Evolutionary conservation across 2,329 filamentous ascomycete species (phyloP), one percentile per base, ranked within the genome.

Genomic region (Neonectria coccinea): DNA sequence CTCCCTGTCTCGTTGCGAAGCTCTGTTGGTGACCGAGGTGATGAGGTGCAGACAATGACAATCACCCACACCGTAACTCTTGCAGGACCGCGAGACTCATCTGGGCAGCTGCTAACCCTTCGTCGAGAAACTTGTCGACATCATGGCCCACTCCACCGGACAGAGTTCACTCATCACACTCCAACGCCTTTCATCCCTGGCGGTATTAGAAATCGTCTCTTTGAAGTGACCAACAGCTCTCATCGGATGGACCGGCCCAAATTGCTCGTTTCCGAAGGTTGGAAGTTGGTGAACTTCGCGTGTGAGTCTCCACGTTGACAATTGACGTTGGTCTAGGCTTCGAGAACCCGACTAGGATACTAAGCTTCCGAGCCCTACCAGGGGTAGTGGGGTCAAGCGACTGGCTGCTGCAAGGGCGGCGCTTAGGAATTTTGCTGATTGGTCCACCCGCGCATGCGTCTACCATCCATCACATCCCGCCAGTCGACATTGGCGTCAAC

Each of bases 391-490:
- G 68, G 68, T 70, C 62, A 59, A 67, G 67, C 67, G 72, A 70
- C 71, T 68, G 67, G 67, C 55, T 70, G 67, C 65, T 71, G 71
- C 68, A 73, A 71, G 68, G 65, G 69, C 72, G 72, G 74, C 74
- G 74, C 74, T 75, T 76, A 76, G 56, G 65, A 71, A 44, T 58
- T 54, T 14, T 39, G 59, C 50, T 71, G 62, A 76, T 76, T 76
- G 74, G 74, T 44, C 56, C 54, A 31, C 27, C 52, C 42, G 64
- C 62, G 41, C 59, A 59, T 67, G 57, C 63, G 57, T 48, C 54
- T 66, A 64, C 57, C 66, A 68, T 68, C 60, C 64, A 68, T 74
- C 72, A 68, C 72, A 74, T 66, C 58, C 61, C 59, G 53, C 41
- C 63, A 64, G 59, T 57, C 50, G 65, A 67, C 57, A 70, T 54